Evolutionary conservation across 2,329 filamentous ascomycete genomes (phyloP).

Genomic region (Neopestalotiopsis sp.): DNA sequence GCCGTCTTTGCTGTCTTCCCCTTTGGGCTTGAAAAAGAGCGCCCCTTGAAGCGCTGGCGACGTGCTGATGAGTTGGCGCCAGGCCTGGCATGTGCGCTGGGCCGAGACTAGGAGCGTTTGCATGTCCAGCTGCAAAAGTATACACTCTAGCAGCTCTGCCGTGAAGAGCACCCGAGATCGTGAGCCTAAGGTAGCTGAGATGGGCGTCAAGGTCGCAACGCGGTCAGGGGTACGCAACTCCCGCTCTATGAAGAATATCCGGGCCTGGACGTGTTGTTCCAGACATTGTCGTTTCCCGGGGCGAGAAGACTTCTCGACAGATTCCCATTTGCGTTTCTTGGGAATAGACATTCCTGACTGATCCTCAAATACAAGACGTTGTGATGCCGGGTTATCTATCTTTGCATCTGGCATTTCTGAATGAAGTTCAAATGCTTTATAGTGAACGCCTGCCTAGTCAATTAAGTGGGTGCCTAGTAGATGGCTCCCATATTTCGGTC

Average conservation of each 20-base stretch:
- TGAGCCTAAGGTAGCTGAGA: no score
- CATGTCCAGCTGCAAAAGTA: slow-evolving; percentile 23
- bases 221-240: background rate
- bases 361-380: no score
- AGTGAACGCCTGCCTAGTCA: no score
- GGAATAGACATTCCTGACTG: no score
- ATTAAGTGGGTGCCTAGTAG: no score
- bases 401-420: no score
- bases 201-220: no score
- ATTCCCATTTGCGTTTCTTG: no score
- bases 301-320: background rate
- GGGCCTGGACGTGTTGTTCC: background rate
- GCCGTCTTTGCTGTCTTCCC: background rate
- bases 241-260: background rate
- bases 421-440: no score
- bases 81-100: slow-evolving; percentile 20
- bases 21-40: slow-evolving; percentile 10
- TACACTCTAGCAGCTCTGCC: slow-evolving; percentile 23
- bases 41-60: slow-evolving; percentile 8
- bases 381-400: no score
- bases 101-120: slow-evolving; percentile 25
- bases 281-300: background rate
- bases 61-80: slow-evolving; percentile 11
- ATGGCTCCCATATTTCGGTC: no score
- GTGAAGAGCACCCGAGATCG: slow-evolving; percentile 12